These are phyloP conservation scores for Monosporascus ibericus DNA, from an alignment of 2,329 filamentous ascomycete genomes.

Conservation along the genomic window DNA sequence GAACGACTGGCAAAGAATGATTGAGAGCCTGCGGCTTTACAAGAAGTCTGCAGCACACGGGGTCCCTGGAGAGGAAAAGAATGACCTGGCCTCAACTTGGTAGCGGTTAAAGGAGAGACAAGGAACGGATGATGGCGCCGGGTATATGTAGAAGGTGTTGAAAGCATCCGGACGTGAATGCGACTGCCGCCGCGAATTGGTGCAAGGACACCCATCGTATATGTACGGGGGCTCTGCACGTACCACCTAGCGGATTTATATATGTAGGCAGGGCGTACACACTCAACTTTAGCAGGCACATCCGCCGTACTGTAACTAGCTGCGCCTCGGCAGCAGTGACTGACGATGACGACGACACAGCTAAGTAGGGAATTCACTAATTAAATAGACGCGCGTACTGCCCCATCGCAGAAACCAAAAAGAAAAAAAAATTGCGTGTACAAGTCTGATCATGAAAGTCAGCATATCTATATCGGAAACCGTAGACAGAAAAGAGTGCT, in stretches of 20 bases:
- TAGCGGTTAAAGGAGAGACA: neutral
- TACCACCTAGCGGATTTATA: neutral
- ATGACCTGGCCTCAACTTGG: conserved; percentile 15
- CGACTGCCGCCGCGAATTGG: neutral
- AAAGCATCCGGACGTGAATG: neutral
- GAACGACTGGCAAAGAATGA: conserved; percentile 11
- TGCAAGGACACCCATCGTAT: too few relatives aligned
- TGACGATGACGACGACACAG: too few relatives aligned
- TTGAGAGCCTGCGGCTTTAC: conserved; percentile 2
- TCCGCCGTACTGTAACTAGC: too few relatives aligned
- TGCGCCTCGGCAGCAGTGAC: too few relatives aligned
- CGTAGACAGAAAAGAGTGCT: neutral
- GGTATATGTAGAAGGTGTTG: neutral
- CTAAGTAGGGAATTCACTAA: too few relatives aligned
- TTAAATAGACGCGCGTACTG: too few relatives aligned
- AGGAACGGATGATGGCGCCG: neutral
- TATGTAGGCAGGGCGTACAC: neutral
- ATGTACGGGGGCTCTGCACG: too few relatives aligned
- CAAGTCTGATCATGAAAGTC: too few relatives aligned
- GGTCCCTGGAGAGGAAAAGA: conserved; percentile 7
- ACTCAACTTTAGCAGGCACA: too few relatives aligned
- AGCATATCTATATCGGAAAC: too few relatives aligned
- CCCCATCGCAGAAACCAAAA: too few relatives aligned
- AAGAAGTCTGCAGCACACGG: conserved; percentile 18
- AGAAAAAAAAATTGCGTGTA: too few relatives aligned